Conservation (phyloP, 306 rosid species). For the Sophora flavescens region DNA sequence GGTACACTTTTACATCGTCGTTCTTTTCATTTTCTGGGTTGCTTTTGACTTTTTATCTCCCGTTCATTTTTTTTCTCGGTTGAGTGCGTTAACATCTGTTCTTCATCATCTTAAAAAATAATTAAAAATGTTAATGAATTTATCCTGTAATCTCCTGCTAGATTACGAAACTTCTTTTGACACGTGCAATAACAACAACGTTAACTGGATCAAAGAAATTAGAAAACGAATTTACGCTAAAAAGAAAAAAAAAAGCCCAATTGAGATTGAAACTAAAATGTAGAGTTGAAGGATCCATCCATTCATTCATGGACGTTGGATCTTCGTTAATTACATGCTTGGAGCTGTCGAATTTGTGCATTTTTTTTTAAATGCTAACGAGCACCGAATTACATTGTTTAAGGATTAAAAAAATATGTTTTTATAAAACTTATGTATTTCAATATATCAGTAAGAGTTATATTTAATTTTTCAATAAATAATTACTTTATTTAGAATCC, state of each 20-base stretch:
- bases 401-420: no score
- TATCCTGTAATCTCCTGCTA: not conserved
- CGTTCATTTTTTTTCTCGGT: not conserved
- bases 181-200: not conserved
- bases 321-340: not conserved
- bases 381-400: no score
- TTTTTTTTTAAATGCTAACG: no score
- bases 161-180: not conserved
- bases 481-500: no score
- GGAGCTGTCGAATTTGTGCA: constrained; percentile 14
- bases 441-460: no score
- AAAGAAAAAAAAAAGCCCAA: no score
- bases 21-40: not conserved
- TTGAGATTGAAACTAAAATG: no score
- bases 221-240: not conserved
- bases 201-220: not conserved
- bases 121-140: no score
- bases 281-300: no score
- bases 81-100: constrained; percentile 1
- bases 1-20: constrained; percentile 49
- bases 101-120: not conserved
- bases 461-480: no score
- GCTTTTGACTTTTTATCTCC: constrained; percentile 3
- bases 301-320: not conserved
- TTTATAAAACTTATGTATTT: no score